These are phyloP conservation scores for Boletus reticulatus DNA, from an alignment of 768 basidiomycete genomes.

Conservation along the genomic window DNA sequence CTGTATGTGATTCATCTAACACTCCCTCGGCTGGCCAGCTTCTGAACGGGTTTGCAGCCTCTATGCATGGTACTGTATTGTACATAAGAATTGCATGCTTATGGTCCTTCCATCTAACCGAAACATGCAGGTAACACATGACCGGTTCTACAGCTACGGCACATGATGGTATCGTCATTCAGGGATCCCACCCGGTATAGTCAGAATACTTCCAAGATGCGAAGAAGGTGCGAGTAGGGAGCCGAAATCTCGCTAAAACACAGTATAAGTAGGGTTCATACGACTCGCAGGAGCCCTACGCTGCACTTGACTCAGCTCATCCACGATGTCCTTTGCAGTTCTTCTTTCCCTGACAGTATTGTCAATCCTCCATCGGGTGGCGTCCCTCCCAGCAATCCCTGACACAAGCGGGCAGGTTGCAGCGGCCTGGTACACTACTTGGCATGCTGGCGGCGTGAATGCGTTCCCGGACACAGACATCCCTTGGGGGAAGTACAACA, in stretches of 20 bases:
- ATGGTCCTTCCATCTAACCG: no score
- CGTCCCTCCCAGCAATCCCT: background rate
- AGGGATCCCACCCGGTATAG: no score
- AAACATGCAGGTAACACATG: no score
- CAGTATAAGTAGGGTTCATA: constrained; percentile 6
- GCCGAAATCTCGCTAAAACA: background rate
- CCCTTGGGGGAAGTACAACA: constrained; percentile 71
- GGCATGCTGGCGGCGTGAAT: constrained; percentile 35
- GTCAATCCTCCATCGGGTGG: background rate
- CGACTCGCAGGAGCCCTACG: background rate
- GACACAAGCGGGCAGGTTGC: constrained; percentile 32
- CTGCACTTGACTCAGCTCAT: background rate
- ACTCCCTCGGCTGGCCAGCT: no score
- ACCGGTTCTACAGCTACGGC: no score
- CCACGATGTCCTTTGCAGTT: background rate
- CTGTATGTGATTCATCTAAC: no score
- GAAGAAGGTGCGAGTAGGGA: background rate
- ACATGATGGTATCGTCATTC: no score
- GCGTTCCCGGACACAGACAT: constrained; percentile 52
- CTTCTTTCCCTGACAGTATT: background rate
- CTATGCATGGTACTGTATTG: no score
- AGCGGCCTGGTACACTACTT: constrained; percentile 51
- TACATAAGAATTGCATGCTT: no score
- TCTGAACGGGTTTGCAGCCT: no score
- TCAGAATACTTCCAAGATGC: no score